These are phyloP conservation scores for Allium sativum DNA, from an alignment of 106 monocot genomes.

Conservation along the genomic window DNA sequence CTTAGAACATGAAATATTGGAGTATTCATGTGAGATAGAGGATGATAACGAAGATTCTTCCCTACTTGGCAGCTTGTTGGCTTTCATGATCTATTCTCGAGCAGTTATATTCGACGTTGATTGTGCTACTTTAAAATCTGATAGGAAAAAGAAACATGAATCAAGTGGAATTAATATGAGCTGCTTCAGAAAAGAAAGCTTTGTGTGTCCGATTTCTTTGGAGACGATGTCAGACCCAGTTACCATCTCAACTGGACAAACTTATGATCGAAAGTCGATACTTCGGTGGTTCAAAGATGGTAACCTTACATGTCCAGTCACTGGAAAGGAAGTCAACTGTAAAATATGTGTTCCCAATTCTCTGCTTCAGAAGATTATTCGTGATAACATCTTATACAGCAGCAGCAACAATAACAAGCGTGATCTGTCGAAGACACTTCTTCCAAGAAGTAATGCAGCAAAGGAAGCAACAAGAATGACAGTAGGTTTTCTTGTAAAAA, in stretches of 20 bases:
- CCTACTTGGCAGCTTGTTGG: constrained; percentile 44
- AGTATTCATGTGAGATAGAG: neutral
- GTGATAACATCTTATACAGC: constrained; percentile 16
- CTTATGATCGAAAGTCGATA: constrained; percentile 82
- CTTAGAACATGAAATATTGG: constrained; percentile 52
- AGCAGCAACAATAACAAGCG: constrained; percentile 5
- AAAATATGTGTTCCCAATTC: constrained; percentile 52
- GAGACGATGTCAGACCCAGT: constrained; percentile 87
- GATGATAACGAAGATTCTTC: constrained; percentile 12
- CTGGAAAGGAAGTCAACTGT: constrained; percentile 39
- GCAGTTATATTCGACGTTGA: constrained; percentile 34
- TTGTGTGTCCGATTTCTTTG: constrained; percentile 77
- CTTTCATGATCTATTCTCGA: constrained; percentile 55
- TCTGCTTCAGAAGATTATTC: constrained; percentile 34
- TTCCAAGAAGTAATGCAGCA: constrained; percentile 20
- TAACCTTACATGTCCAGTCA: constrained; percentile 60
- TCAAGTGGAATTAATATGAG: neutral
- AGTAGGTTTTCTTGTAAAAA: constrained; percentile 22
- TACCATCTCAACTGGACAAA: constrained; percentile 71
- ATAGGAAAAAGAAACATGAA: neutral
- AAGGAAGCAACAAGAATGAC: constrained; percentile 30
- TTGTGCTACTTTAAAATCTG: neutral
- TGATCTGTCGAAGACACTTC: constrained; percentile 12
- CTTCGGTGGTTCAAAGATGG: constrained; percentile 55
- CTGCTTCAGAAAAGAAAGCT: constrained; percentile 24